A percentile compares a stretch with the other conserved stretches of the same genome.
These are phyloP conservation scores for Fusarium transvaalense DNA, from an alignment of 2,329 filamentous ascomycete species.

Conservation along the genomic window DNA sequence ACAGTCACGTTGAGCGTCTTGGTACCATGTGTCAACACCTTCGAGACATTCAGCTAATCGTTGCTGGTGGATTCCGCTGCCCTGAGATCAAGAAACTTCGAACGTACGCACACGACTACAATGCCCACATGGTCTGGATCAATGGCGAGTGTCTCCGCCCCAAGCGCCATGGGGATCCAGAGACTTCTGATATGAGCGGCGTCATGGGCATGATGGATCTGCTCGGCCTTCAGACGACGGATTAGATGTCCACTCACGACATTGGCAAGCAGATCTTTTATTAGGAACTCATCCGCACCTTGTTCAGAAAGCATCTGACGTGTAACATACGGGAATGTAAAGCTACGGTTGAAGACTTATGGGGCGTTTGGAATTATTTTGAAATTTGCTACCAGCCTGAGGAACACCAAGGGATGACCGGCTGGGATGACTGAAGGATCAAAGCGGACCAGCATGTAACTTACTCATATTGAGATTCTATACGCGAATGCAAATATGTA, in stretches of 20 bases:
- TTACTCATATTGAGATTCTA: neutral
- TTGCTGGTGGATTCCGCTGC: slow-evolving; percentile 65
- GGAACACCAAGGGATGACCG: neutral
- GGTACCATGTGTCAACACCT: slow-evolving; percentile 52
- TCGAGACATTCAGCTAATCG: slow-evolving; percentile 60
- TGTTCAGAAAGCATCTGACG: neutral
- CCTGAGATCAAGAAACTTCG: slow-evolving; percentile 54
- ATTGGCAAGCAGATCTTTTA: slow-evolving; percentile 46
- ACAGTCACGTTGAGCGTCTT: slow-evolving; percentile 56
- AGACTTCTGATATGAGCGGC: slow-evolving; percentile 47
- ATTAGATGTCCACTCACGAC: slow-evolving; percentile 49
- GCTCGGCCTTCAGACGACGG: slow-evolving; percentile 41
- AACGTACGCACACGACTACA: slow-evolving; percentile 42
- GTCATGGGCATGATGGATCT: slow-evolving; percentile 40
- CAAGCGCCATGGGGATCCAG: slow-evolving; percentile 28
- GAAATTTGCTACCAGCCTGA: slow-evolving; percentile 4
- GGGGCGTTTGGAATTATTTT: slow-evolving; percentile 9
- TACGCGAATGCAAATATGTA: neutral
- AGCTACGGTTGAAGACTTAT: slow-evolving; percentile 11
- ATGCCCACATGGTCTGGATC: slow-evolving; percentile 55
- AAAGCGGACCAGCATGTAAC: neutral
- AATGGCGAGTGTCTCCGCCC: slow-evolving; percentile 59
- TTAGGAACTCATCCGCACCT: neutral
- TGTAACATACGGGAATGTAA: neutral
- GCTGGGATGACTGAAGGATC: neutral